phyloP scores from a whole-genome alignment of 2,329 filamentous ascomycete species.

The Laburnicola sp. region DNA sequence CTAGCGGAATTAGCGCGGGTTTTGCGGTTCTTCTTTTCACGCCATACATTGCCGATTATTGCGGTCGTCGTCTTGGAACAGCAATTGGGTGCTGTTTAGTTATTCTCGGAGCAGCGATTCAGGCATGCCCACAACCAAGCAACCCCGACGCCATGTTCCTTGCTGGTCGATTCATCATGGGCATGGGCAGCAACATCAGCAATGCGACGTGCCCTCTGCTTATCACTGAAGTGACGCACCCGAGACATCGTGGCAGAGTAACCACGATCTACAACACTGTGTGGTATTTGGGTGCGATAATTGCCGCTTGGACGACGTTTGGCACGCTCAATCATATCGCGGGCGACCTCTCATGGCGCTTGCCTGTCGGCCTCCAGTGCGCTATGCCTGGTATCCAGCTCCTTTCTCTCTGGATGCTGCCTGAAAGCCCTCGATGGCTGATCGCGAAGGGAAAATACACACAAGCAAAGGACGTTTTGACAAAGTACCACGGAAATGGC shows the following conservation, averaged over 20 bases:
- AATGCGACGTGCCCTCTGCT: conserved; percentile 59
- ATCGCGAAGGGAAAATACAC: conserved; percentile 18
- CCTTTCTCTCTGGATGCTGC: conserved; percentile 60
- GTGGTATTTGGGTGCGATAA: conserved; percentile 33
- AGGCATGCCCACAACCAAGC: conserved; percentile 49
- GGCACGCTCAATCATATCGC: conserved; percentile 20
- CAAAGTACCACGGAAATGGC: conserved; percentile 24
- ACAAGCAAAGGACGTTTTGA: conserved; percentile 13
- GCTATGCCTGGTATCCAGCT: conserved; percentile 64
- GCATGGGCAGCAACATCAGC: conserved; percentile 56
- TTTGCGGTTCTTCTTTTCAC: conserved; percentile 52
- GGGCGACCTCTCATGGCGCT: conserved; percentile 54
- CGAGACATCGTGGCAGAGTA: conserved; percentile 60
- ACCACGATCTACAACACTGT: conserved; percentile 57
- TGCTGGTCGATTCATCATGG: conserved; percentile 43
- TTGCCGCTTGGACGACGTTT: conserved; percentile 25
- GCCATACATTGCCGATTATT: conserved; percentile 35
- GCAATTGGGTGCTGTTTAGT: conserved; percentile 57
- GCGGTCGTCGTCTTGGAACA: conserved; percentile 57
- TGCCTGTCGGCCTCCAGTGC: conserved; percentile 64
- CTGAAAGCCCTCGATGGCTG: conserved; percentile 61
- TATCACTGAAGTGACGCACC: conserved; percentile 61
- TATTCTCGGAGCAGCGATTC: conserved; percentile 54
- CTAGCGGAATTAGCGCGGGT: conserved; percentile 30
- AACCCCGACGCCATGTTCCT: conserved; percentile 53